These are phyloP conservation scores for Sporothrix schenckii DNA, from an alignment of 2,329 filamentous ascomycete genomes.

Conservation along the genomic window DNA sequence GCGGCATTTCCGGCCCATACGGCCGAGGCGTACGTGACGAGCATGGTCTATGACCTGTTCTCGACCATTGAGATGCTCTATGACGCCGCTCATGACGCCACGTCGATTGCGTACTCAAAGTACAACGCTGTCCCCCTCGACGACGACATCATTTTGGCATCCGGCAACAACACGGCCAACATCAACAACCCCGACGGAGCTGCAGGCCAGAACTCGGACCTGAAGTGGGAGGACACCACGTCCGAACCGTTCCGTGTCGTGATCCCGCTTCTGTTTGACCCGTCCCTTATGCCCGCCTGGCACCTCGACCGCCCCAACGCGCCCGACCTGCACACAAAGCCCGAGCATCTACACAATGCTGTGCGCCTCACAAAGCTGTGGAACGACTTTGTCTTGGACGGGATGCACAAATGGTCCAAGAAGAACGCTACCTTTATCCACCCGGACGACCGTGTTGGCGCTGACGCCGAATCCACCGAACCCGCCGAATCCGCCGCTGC, in stretches of 20 bases:
- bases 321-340: slow-evolving; percentile 50
- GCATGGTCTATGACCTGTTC: slow-evolving; percentile 48
- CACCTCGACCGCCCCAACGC: slow-evolving; percentile 48
- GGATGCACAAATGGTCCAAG: slow-evolving; percentile 51
- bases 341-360: slow-evolving; percentile 59
- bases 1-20: slow-evolving; percentile 50
- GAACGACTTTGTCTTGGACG: slow-evolving; percentile 51
- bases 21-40: slow-evolving; percentile 46
- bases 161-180: background rate
- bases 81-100: slow-evolving; percentile 46
- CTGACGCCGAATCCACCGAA: background rate
- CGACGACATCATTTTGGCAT: slow-evolving; percentile 28
- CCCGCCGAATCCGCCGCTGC: background rate
- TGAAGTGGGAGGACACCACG: slow-evolving; percentile 34
- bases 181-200: background rate
- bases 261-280: slow-evolving; percentile 57
- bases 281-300: slow-evolving; percentile 60
- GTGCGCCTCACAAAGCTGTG: slow-evolving; percentile 54
- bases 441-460: background rate
- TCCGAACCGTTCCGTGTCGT: slow-evolving; percentile 53
- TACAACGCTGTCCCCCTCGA: slow-evolving; percentile 39
- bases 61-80: slow-evolving; percentile 54
- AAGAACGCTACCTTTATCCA: slow-evolving; percentile 36
- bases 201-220: slow-evolving; percentile 32
- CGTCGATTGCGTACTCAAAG: slow-evolving; percentile 53